These are phyloP conservation scores for Cercophora newfieldiana DNA, from an alignment of 495 filamentous ascomycete species.

Conservation along the genomic window DNA sequence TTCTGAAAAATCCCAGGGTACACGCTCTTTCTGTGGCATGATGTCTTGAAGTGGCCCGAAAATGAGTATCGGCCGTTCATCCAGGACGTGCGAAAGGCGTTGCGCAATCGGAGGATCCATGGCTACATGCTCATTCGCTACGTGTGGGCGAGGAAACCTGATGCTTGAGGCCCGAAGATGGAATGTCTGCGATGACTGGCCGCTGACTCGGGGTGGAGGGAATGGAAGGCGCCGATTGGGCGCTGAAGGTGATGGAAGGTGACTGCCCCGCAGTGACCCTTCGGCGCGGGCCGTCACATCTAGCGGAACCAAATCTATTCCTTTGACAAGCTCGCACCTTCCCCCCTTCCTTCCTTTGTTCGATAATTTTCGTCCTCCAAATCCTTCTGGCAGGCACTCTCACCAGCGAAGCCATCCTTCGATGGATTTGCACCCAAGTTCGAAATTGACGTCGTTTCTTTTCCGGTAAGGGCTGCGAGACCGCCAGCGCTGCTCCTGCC, in stretches of 20 bases:
- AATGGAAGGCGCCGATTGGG: background rate
- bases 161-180: background rate
- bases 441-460: background rate
- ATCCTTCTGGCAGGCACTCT: background rate
- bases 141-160: slow-evolving; percentile 3
- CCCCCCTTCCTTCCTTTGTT: background rate
- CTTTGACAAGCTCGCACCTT: background rate
- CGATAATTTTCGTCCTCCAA: background rate
- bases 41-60: slow-evolving; percentile 8
- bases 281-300: background rate
- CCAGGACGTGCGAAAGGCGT: background rate
- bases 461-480: slow-evolving; percentile 9
- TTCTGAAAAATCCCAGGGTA: background rate
- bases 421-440: background rate
- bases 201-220: background rate
- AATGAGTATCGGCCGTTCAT: background rate
- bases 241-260: background rate
- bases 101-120: slow-evolving; percentile 3
- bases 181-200: background rate
- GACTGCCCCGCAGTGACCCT: background rate
- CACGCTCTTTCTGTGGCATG: slow-evolving; percentile 8
- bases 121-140: slow-evolving; percentile 7
- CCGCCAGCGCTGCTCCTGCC: background rate
- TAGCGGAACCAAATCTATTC: background rate
- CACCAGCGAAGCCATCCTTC: background rate